Base-by-base conservation (phyloP, 169 alveolate species). In the Eimeria tenella region DNA sequence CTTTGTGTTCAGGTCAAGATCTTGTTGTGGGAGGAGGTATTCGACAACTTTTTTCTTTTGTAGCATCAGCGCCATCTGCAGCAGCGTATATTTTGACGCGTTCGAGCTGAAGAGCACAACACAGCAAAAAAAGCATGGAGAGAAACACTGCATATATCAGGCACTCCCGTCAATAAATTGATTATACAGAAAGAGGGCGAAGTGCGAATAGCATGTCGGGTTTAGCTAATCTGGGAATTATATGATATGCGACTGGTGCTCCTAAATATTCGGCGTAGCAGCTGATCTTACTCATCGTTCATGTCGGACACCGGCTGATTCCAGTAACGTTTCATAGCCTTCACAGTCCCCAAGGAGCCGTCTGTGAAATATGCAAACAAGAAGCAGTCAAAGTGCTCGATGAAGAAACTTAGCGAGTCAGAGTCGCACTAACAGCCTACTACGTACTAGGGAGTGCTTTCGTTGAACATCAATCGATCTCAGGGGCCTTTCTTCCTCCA, bases 11-110 rank as follows among this genome's bases (percentile, higher is more conserved):
- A 90, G 60, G 70, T 90, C 94, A n/a, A 90, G 71, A 23, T 90
- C 90, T 77, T 90, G 71, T 52, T 90, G 94, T 71, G 94, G 90
- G 62, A 90, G 86, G 58, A 90, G 90, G 77, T 75, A 90, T 82
- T 90, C 94, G n/a, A 90, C 90, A 63, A 90, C 62, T 50, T 90
- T 90, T 53, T 77, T 56, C 71, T 90, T 90, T 71, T 90, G 86
- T 71, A 90, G 77, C 88, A 90, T 81, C 58, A 90, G 31, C 50
- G 94, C 94, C 94, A 90, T 90, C 71, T 90, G 94, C 83, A 90
- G 73, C 58, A 90, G 23, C 52, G 94, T 90, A 13, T 90, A 90
- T 71, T 90, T 90, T 63, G 94, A 81, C 42, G 86, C 90, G 83
- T 55, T 90, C 52, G 94, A 90, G 10, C 94, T 90, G 94, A 52